Conservation (phyloP, 2,329 filamentous ascomycete genomes). For the Capronia coronata region DNA sequence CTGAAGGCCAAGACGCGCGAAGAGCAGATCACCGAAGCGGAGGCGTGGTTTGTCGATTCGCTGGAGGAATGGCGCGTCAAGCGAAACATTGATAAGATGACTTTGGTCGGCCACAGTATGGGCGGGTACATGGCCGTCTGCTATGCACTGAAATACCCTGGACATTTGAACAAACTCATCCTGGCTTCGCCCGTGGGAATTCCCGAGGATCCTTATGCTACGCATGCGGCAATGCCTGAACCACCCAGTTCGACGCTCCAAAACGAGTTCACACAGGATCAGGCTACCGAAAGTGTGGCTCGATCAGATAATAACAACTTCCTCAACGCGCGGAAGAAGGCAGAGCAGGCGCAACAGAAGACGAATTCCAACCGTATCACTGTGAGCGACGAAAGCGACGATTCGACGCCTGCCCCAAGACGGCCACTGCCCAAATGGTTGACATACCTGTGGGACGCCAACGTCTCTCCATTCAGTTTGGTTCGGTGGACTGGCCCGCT, state of each 20-base stretch:
- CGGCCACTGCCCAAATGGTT: conserved; percentile 75
- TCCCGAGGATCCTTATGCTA: conserved; percentile 86
- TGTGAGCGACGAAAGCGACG: conserved; percentile 12
- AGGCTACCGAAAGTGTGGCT: conserved; percentile 43
- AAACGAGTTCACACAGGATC: conserved; percentile 74
- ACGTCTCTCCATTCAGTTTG: conserved; percentile 88
- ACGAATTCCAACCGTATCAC: conserved; percentile 17
- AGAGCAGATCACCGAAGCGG: conserved; percentile 77
- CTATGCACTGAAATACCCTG: conserved; percentile 94
- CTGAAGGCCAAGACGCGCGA: conserved; percentile 75
- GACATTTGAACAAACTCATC: conserved; percentile 89
- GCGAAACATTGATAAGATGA: conserved; percentile 86
- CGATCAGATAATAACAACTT: conserved; percentile 49
- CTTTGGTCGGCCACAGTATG: conserved; percentile 83
- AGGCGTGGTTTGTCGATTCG: conserved; percentile 92
- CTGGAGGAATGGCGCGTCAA: conserved; percentile 91
- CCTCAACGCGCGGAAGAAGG: conserved; percentile 44
- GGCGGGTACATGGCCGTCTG: conserved; percentile 93
- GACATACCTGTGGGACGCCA: conserved; percentile 91
- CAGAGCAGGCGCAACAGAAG: conserved; percentile 30
- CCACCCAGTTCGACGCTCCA: conserved; percentile 64
- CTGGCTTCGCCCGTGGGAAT: conserved; percentile 91
- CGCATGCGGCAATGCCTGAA: conserved; percentile 72
- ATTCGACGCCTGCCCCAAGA: conserved; percentile 43
- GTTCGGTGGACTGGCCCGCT: conserved; percentile 83